Evolutionary conservation across 1,139 yeast genomes (phyloP), one percentile per base, ranked within the genome.

Genomic region (Pichia sp.): DNA sequence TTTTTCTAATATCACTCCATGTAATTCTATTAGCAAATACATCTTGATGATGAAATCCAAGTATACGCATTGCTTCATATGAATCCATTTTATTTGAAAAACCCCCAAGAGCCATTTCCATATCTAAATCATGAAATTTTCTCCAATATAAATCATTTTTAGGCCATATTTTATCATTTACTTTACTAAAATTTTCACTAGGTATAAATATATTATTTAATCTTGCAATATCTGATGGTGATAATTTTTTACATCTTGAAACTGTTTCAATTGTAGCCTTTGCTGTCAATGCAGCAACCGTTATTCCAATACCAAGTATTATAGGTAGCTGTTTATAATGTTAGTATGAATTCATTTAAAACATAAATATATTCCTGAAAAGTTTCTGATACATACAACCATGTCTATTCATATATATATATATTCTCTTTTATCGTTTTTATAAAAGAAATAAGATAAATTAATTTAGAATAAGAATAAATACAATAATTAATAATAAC

Each of bases 191-290:
- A n/a, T 24, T 16, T 16, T 16, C 35, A 16, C 4, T 6, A 16
- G 28, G 53, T 49, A 36, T 39, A 29, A 6, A 41, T 42, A 56
- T 48, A 51, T 64, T 64, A 55, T 80, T 80, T 42, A 80, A 56
- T 4, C 71, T 60, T 7, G 85, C 84, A 25, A 80, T 76, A 67
- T 75, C 74, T n/a, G 64, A 66, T 2, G 79, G 76, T 0, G 81
- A 71, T 23, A 80, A 65, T 30, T 60, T 63, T 22, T 60, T 50
- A 53, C 61, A 78, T 53, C 74, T 70, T 7, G 67, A 51, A 35
- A 65, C 65, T 0, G 86, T 77, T 3, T 64, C 53, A 1, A 78
- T 42, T 2, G 77, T 69, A 1, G 82, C 73, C 57, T 71, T 76
- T 23, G 73, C 68, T 0, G 79, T 68, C 7, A 80, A 55, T 0